Evolutionary conservation across 208 protist genomes (phyloP).

Genomic region (Crithidia sp.): DNA sequence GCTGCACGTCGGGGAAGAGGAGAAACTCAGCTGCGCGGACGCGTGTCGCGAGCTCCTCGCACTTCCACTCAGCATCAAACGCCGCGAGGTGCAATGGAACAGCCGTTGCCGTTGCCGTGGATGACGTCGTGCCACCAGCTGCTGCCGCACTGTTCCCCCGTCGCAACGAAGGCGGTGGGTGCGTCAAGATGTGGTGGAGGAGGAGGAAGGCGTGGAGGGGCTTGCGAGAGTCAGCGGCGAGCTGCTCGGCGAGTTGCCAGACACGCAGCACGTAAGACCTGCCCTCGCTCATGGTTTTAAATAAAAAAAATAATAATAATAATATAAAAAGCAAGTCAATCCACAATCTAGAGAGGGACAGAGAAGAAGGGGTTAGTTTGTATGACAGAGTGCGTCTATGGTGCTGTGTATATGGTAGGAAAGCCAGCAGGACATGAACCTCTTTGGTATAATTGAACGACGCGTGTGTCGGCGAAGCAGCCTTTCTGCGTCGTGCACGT

Average conservation of each 20-base stretch:
- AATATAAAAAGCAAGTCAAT: conserved; percentile 7
- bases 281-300: conserved; percentile 15
- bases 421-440: too few species aligned
- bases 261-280: conserved; percentile 19
- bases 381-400: too few species aligned
- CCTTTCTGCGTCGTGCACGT: too few species aligned
- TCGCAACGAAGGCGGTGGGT: conserved; percentile 19
- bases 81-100: conserved; percentile 19
- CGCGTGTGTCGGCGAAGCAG: too few species aligned
- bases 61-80: conserved; percentile 44
- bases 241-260: conserved; percentile 52
- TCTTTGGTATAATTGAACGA: too few species aligned
- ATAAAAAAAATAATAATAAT: conserved; percentile 26
- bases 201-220: conserved; percentile 55
- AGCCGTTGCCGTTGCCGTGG: neutral
- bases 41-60: conserved; percentile 51
- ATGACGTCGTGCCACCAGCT: neutral
- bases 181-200: conserved; percentile 31
- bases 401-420: too few species aligned
- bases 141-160: conserved; percentile 1
- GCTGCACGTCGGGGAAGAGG: conserved; percentile 16
- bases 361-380: too few species aligned
- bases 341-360: too few species aligned
- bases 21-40: conserved; percentile 62
- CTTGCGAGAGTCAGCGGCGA: conserved; percentile 43